phyloP scores from a whole-genome alignment of 2,329 filamentous ascomycete genomes.

The Claviceps paspali region DNA sequence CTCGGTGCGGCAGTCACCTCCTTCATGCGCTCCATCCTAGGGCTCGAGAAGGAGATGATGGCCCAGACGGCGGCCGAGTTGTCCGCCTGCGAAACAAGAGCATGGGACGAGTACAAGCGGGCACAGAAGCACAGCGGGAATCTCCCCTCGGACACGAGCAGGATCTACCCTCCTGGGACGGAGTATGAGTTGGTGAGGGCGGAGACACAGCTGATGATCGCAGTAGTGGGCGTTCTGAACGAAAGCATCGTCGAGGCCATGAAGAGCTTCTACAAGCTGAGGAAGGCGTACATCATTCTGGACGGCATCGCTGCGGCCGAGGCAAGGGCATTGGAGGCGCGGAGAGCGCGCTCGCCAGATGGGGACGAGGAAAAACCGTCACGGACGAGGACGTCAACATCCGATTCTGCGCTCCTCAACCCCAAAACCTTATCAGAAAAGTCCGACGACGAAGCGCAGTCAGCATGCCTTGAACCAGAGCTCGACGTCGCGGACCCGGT shows the following conservation, averaged over 20 bases:
- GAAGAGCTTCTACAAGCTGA: conserved; percentile 81
- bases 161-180: conserved; percentile 64
- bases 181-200: conserved; percentile 78
- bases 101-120: conserved; percentile 61
- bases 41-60: conserved; percentile 88
- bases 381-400: conserved; percentile 2
- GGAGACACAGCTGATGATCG: conserved; percentile 76
- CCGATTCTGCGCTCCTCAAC: too few relatives aligned
- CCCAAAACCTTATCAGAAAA: too few relatives aligned
- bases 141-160: conserved; percentile 21
- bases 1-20: conserved; percentile 67
- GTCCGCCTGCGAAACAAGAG: conserved; percentile 58
- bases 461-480: conserved; percentile 40
- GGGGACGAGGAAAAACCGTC: conserved; percentile 6
- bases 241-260: conserved; percentile 86
- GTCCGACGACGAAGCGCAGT: conserved; percentile 13
- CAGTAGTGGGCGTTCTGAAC: conserved; percentile 76
- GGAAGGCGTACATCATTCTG: conserved; percentile 74
- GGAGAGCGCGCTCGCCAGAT: conserved; percentile 20
- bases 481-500: conserved; percentile 54
- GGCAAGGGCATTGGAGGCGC: conserved; percentile 28
- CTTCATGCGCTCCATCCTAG: conserved; percentile 75
- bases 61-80: conserved; percentile 61
- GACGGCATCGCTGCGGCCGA: conserved; percentile 68
- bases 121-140: conserved; percentile 43